Evolutionary conservation across 495 filamentous ascomycete species (phyloP), one percentile per base, ranked within the genome.

Genomic region (Podospora appendiculata): DNA sequence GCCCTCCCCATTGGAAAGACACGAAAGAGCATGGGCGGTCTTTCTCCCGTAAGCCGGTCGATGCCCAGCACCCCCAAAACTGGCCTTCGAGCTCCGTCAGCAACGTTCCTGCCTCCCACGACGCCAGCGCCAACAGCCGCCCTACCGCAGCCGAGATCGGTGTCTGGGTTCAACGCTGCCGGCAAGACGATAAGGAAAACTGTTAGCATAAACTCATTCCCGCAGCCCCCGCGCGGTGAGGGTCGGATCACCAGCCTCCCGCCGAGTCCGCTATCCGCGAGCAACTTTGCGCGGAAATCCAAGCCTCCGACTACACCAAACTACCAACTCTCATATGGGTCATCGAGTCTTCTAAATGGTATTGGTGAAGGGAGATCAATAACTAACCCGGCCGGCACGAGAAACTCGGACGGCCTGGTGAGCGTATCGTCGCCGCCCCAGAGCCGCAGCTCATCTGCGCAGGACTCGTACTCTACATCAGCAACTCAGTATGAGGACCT

Each of bases 131-230:
- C 72, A 12, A 62, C 71, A 1, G 65, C 74, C 9, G 65, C 78
- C 10, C 72, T 84, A 16, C 73, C 73, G 5, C 72, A 75, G 43
- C 74, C 78, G 1, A 74, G 70, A 52, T 65, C 78, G 8, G 69
- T 77, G 0, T 73, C 77, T 41, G 71, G 67, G 8, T 51, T 73
- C 41, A 81, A 77, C 49, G 71, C 76, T 9, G 70, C 81, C 8
- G 68, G 74, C 8, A 89, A 80, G 61, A 80, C 79, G n/a, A 61
- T 95, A 50, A 80, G 90, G 53, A 88, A 89, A 61, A 88, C 86
- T 0, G 86, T 94, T 54, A 95, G 89, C 69, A 94, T 95, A 56
- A 89, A 89, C 50, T 82, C 89, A 1, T 96, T 96, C 62, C 90
- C 90, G n/a, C 87, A 92, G 53, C 90, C 90, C 32, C 90, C 90